A percentile compares a stretch with the other conserved stretches of the same genome.
phyloP scores from a whole-genome alignment of 805 yeast genomes.

The Kazachstania psychrophila region DNA sequence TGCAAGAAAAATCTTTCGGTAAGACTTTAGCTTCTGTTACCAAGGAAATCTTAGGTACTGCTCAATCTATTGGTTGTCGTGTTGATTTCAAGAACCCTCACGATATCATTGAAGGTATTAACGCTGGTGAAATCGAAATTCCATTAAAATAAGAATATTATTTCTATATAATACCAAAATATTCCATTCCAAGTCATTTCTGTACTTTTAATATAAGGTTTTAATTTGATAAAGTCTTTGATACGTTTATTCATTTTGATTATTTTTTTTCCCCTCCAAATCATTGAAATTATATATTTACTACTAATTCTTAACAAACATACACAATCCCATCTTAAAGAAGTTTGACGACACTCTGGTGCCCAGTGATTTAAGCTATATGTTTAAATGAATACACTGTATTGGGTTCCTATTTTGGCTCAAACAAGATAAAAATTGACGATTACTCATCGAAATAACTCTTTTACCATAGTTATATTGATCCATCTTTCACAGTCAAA shows the following conservation, averaged over 20 bases:
- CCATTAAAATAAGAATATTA: constrained; percentile 28
- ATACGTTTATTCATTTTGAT: constrained; percentile 5
- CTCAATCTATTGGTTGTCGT: constrained; percentile 99
- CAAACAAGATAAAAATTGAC: constrained; percentile 62
- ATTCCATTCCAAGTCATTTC: constrained; percentile 16
- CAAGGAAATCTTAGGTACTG: constrained; percentile 99
- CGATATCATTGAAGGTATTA: constrained; percentile 95
- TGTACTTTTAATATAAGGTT: constrained; percentile 9
- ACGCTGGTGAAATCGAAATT: constrained; percentile 93
- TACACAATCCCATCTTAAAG: not conserved
- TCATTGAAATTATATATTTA: not conserved
- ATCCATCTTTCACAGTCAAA: constrained; percentile 57
- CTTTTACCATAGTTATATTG: constrained; percentile 40
- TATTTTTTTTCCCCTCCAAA: constrained; percentile 1
- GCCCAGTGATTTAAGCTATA: constrained; percentile 7
- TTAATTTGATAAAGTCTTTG: constrained; percentile 9
- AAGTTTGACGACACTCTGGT: constrained; percentile 17
- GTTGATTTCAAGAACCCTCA: constrained; percentile 99
- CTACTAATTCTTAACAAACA: not conserved
- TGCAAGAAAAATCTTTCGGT: constrained; percentile 97
- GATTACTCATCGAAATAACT: constrained; percentile 64
- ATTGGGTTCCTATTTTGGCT: constrained; percentile 61
- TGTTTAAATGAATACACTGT: constrained; percentile 4
- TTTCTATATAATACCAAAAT: constrained; percentile 4
- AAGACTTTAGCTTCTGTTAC: constrained; percentile 93